Percentiles rank a stretch among this genome's conserved stretches.
phyloP scores from a whole-genome alignment of 768 basidiomycete species.

The Sarcomyxa edulis region DNA sequence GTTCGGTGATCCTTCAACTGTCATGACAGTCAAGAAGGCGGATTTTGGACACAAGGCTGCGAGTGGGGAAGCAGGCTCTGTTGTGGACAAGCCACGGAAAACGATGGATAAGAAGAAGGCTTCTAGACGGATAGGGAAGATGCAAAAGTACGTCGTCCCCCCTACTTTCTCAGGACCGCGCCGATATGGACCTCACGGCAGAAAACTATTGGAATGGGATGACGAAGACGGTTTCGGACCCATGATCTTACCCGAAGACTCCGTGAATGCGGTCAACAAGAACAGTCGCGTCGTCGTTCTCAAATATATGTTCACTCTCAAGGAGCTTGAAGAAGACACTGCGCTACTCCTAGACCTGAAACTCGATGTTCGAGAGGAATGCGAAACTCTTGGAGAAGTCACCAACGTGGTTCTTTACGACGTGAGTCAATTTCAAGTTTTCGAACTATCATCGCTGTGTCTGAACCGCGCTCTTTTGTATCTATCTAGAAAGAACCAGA shows the following conservation, averaged over 20 bases:
- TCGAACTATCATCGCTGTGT: neutral
- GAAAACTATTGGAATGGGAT: slow-evolving; percentile 92
- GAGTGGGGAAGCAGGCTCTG: slow-evolving; percentile 28
- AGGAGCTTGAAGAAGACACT: slow-evolving; percentile 82
- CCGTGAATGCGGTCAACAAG: slow-evolving; percentile 37
- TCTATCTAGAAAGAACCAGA: slow-evolving; percentile 77
- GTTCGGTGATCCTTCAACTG: slow-evolving; percentile 67
- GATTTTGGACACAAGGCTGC: slow-evolving; percentile 70
- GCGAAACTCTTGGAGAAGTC: slow-evolving; percentile 84
- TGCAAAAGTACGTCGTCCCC: slow-evolving; percentile 64
- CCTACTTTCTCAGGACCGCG: neutral
- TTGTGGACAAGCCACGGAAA: slow-evolving; percentile 46
- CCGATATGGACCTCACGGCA: slow-evolving; percentile 22
- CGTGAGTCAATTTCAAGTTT: slow-evolving; percentile 42
- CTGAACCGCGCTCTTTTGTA: too few relatives aligned
- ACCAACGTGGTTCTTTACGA: slow-evolving; percentile 95
- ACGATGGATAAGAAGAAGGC: slow-evolving; percentile 76
- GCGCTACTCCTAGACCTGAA: slow-evolving; percentile 87
- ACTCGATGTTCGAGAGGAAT: slow-evolving; percentile 95
- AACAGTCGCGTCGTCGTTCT: slow-evolving; percentile 83
- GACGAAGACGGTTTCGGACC: slow-evolving; percentile 92
- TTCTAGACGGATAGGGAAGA: slow-evolving; percentile 71
- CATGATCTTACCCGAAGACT: slow-evolving; percentile 50
- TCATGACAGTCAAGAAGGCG: slow-evolving; percentile 72
- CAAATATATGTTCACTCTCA: slow-evolving; percentile 90